Evolutionary conservation across 352 stramenopile genomes (phyloP).

Genomic region (Phytophthora capsici): DNA sequence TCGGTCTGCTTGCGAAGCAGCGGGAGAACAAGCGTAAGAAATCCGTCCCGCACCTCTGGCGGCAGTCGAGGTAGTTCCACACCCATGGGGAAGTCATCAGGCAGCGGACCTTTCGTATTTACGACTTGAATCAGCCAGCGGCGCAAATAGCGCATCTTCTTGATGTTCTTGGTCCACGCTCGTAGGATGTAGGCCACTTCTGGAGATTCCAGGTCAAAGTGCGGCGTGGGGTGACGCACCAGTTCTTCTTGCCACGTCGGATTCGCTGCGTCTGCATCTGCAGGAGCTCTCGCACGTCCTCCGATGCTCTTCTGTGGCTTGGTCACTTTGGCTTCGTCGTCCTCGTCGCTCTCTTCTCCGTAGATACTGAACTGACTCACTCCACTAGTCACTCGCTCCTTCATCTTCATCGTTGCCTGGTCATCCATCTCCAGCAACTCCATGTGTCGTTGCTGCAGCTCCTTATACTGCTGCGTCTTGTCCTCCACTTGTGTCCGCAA

Average conservation of each 20-base stretch:
- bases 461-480: conserved; percentile 25
- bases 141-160: conserved; percentile 74
- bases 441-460: conserved; percentile 41
- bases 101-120: conserved; percentile 39
- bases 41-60: conserved; percentile 78
- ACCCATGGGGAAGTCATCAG: conserved; percentile 61
- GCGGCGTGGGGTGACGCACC: conserved; percentile 71
- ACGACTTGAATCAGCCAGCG: conserved; percentile 70
- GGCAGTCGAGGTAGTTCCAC: conserved; percentile 73
- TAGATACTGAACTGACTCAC: conserved; percentile 39
- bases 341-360: conserved; percentile 35
- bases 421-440: conserved; percentile 45
- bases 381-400: conserved; percentile 25
- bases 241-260: conserved; percentile 68
- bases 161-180: conserved; percentile 68
- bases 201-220: conserved; percentile 75
- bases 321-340: conserved; percentile 23
- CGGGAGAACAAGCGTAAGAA: conserved; percentile 81
- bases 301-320: conserved; percentile 5
- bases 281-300: conserved; percentile 23
- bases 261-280: conserved; percentile 10
- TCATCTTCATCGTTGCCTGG: conserved; percentile 14
- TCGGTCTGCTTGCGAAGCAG: conserved; percentile 74
- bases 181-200: conserved; percentile 77
- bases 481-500: conserved; percentile 43